Conservation (phyloP, 495 filamentous ascomycete genomes). For the Delitschia confertaspora region DNA sequence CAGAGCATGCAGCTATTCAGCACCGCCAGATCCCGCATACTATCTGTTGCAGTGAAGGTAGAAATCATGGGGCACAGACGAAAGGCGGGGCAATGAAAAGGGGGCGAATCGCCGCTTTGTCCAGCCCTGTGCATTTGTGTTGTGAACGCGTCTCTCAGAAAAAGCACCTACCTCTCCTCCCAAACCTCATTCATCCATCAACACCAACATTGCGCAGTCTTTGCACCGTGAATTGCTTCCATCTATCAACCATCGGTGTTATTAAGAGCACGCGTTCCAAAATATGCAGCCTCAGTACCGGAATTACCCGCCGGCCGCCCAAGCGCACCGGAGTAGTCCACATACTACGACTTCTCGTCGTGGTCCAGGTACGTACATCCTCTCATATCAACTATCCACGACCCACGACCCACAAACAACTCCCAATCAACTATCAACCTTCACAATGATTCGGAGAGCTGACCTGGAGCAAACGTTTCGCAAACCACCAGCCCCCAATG, state of each 20-base stretch:
- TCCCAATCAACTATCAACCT: not conserved
- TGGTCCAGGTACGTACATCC: slow-evolving; percentile 28
- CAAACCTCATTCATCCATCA: slow-evolving; percentile 11
- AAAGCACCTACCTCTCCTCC: too few species aligned
- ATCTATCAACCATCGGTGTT: slow-evolving; percentile 22
- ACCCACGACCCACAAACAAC: not conserved
- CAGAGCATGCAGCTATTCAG: too few species aligned
- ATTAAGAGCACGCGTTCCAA: not conserved
- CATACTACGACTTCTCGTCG: slow-evolving; percentile 25
- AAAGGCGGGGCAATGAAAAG: slow-evolving; percentile 15
- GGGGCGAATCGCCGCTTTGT: slow-evolving; percentile 15
- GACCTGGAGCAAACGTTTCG: slow-evolving; percentile 36
- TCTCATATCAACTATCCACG: not conserved
- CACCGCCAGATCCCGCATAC: too few species aligned
- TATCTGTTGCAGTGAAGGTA: not conserved
- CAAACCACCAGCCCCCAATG: slow-evolving; percentile 33
- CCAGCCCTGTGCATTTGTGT: slow-evolving; percentile 25
- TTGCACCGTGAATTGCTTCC: slow-evolving; percentile 11
- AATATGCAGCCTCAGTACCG: slow-evolving; percentile 34
- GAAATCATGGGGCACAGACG: slow-evolving; percentile 7
- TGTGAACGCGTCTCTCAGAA: slow-evolving; percentile 17
- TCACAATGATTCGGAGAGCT: slow-evolving; percentile 33
- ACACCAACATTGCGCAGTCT: slow-evolving; percentile 3
- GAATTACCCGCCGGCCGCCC: slow-evolving; percentile 31
- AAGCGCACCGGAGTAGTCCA: slow-evolving; percentile 22